These are phyloP conservation scores for Phytophthora colocasiae DNA, from an alignment of 352 stramenopile genomes.

Conservation along the genomic window DNA sequence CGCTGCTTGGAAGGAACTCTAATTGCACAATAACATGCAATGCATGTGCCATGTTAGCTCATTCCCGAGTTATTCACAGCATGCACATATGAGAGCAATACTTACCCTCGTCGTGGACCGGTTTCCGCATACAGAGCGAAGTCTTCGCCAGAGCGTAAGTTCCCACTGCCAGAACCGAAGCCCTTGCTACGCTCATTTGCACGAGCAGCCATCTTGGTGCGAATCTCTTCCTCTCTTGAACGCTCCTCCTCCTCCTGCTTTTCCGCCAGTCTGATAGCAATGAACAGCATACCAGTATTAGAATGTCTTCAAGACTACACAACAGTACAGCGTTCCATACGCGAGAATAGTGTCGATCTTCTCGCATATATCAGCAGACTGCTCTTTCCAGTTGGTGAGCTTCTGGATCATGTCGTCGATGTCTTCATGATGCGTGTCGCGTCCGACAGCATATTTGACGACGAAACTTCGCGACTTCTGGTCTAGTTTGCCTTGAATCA, in stretches of 20 bases:
- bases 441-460: conserved; percentile 90
- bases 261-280: conserved; percentile 53
- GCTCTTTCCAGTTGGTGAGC: conserved; percentile 82
- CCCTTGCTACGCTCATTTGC: conserved; percentile 59
- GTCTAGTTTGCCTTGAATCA: conserved; percentile 92
- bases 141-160: conserved; percentile 55
- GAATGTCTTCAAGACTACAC: too few relatives aligned
- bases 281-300: conserved; percentile 9
- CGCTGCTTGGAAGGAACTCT: conserved; percentile 54
- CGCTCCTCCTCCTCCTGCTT: conserved; percentile 61
- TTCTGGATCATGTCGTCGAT: conserved; percentile 91
- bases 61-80: neutral
- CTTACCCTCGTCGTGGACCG: conserved; percentile 58
- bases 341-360: conserved; percentile 77
- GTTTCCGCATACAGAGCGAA: conserved; percentile 51
- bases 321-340: conserved; percentile 29
- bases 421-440: conserved; percentile 86
- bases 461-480: conserved; percentile 84
- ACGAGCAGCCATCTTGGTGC: conserved; percentile 59
- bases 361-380: conserved; percentile 62
- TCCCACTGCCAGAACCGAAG: conserved; percentile 25
- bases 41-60: neutral
- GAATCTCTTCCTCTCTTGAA: conserved; percentile 55
- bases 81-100: neutral
- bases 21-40: conserved; percentile 10